Base-by-base conservation (phyloP, 2,329 filamentous ascomycete species). In the Fusarium nanum region DNA sequence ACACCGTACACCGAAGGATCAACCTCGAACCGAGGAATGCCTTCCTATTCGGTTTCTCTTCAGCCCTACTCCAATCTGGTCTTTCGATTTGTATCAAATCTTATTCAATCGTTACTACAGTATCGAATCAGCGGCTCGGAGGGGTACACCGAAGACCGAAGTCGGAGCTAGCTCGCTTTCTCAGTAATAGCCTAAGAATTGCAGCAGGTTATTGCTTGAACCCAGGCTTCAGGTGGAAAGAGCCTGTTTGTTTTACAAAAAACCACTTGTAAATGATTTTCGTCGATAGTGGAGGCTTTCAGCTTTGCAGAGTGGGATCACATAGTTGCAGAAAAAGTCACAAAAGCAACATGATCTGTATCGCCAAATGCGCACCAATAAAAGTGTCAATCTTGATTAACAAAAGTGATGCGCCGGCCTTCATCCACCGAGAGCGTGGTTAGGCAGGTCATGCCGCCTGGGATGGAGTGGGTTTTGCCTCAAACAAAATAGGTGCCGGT, bases 311-410 rank as follows among this genome's bases (percentile, higher is more conserved):
- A 60, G 44, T 55, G 30, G 54, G 30, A 64, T 56, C 48, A 66
- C 27, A 22, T 27, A 52, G 16, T 59, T 37, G 11, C 11, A 59
- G 6, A n/a, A 37, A 10, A 22, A 60, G 55, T 49, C 54, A 34
- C 44, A 66, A 47, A 71, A 62, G 37, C 60, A 62, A 64, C 61
- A 64, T 48, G 48, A 34, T 46, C 63, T 57, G 59, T 63, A 60
- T 25, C 56, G 42, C 42, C 56, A 72, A 75, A 73, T 76, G 73
- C 74, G 74, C 73, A 56, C 74, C 74, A 76, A 76, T 76, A 57
- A 65, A 71, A 68, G 60, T 64, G 65, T 49, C 50, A 64, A 42
- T 28, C 41, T 64, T 76, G 67, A 69, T 71, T 60, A 68, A 69
- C 28, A 46, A 60, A 37, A 40, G 64, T 64, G 67, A 74, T 64